Base-by-base conservation (phyloP, 1,284 basidiomycete genomes). In the Inonotus hispidus region DNA sequence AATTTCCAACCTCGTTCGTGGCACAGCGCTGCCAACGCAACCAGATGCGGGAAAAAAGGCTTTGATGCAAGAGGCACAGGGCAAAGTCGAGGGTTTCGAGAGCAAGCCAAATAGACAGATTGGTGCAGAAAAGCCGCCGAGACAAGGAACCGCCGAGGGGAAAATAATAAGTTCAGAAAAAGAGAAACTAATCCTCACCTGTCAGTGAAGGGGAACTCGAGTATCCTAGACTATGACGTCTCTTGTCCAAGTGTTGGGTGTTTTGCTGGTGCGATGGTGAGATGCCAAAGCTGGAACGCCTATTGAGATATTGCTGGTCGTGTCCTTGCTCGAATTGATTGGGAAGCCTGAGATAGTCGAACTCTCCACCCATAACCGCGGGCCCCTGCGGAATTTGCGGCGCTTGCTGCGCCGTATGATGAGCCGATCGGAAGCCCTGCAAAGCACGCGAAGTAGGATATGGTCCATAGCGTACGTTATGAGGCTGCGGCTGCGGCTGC, bases 391-490 rank as follows among this genome's bases (percentile, higher is more conserved):
- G 58, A 45, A 52, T 55, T 13, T 45, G 38, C 58, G 50, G 23
- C 58, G 38, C 54, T 32, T 60, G 58, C 38, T 58, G 60, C 43
- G 55, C 47, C 43, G 55, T 13, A 35, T 27, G 23, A 39, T 53
- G 47, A 29, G 60, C 55, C 25, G 47, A 49, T 8, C 35, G 25
- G 58, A 38, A 52, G 58, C 47, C 35, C 21, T 25, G 38, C n/a
- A 56, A n/a, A 8, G 32, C 21, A 32, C 43, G 52, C 6, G 59
- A 52, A 21, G 50, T 55, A 16, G 61, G 57, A 50, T 62, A 62
- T 21, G 61, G 61, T 5, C 61, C 53, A 53, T 62, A 62, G 14
- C 58, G 61, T 29, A 38, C 38, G 45, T 55, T 53, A 11, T 57
- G 55, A 27, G 43, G 35, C 47, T 58, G 61, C 45, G 50, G 47